A percentile compares a stretch with the other conserved stretches of the same genome.
Conservation (phyloP, 192 early-diverging fungal genomes). For the Entrophospora sp. region DNA sequence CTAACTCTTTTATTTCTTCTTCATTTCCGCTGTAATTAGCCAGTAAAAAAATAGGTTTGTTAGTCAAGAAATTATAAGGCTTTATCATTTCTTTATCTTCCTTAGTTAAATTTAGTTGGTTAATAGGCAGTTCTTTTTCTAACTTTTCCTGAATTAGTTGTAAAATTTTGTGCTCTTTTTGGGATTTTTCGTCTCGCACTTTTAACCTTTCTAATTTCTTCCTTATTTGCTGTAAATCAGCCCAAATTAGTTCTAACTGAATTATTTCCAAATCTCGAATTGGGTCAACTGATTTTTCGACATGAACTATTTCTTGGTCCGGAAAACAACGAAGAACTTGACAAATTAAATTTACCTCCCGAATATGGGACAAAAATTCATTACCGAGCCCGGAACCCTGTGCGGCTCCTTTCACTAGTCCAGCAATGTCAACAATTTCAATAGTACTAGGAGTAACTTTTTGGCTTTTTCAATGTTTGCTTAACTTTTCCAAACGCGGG, state of each 20-base stretch:
- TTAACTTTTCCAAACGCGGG: constrained; percentile 58
- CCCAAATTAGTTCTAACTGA: constrained; percentile 65
- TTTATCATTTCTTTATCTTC: constrained; percentile 62
- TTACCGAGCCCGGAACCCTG: constrained; percentile 52
- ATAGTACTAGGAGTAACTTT: constrained; percentile 55
- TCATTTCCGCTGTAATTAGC: neutral
- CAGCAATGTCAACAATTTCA: constrained; percentile 74
- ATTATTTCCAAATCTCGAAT: constrained; percentile 73
- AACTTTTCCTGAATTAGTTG: constrained; percentile 25
- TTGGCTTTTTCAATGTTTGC: constrained; percentile 48
- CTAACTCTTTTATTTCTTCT: neutral
- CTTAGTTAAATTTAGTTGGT: constrained; percentile 27
- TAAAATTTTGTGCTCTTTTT: constrained; percentile 27
- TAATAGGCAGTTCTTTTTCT: constrained; percentile 17
- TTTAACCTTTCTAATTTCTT: constrained; percentile 35
- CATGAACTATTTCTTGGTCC: constrained; percentile 55
- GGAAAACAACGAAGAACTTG: constrained; percentile 66
- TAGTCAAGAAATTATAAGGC: constrained; percentile 48
- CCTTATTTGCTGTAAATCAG: constrained; percentile 55
- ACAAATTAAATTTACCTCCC: constrained; percentile 50
- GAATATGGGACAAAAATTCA: constrained; percentile 71
- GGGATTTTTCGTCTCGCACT: constrained; percentile 15
- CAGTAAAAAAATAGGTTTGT: constrained; percentile 58
- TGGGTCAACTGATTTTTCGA: constrained; percentile 58
- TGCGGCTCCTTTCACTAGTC: constrained; percentile 55